phyloP scores from a whole-genome alignment of 164 flowering plant genomes.

The Tinospora cordifolia region DNA sequence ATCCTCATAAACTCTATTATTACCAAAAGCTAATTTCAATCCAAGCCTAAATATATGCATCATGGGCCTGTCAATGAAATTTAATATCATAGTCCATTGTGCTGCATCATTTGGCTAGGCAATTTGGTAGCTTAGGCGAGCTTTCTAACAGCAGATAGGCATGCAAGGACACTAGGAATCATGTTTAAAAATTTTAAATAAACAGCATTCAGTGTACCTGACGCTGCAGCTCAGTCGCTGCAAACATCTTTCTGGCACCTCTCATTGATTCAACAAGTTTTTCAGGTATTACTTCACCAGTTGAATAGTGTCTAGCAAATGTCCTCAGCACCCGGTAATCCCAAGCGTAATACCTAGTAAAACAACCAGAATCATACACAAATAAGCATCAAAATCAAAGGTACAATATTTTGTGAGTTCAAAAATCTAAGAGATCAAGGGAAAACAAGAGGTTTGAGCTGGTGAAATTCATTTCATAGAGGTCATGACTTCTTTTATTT shows the following conservation, averaged over 20 bases:
- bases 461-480: background rate
- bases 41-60: background rate
- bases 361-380: background rate
- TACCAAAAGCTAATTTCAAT: too few relatives aligned
- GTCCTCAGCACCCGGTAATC: constrained; percentile 81
- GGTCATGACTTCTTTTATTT: too few relatives aligned
- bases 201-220: constrained; percentile 44
- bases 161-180: background rate
- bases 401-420: background rate
- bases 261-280: constrained; percentile 72
- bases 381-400: background rate
- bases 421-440: background rate
- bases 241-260: constrained; percentile 85
- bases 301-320: constrained; percentile 83
- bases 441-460: background rate
- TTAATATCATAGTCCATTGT: background rate
- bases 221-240: constrained; percentile 87
- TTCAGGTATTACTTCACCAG: constrained; percentile 86
- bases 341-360: constrained; percentile 81
- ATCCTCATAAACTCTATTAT: too few relatives aligned
- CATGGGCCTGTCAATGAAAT: background rate
- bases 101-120: background rate
- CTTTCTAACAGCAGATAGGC: background rate
- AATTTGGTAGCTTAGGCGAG: background rate
- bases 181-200: background rate